Conservation (phyloP, 2,329 filamentous ascomycete species). For the Fusarium transvaalense region DNA sequence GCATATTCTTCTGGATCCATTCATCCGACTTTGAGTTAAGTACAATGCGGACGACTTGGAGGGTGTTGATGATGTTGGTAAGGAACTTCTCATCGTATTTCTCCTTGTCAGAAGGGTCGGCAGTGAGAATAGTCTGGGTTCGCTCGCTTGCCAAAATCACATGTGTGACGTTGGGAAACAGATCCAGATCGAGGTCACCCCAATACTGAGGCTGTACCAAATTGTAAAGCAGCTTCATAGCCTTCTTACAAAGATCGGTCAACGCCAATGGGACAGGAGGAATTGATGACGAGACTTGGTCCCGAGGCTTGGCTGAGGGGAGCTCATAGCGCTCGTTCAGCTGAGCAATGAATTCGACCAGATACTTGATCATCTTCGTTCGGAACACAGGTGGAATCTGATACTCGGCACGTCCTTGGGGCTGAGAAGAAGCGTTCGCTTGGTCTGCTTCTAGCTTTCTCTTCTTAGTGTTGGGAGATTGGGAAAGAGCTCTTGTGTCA, state of each 20-base stretch:
- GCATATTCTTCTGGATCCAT: conserved; percentile 86
- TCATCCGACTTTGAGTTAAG: conserved; percentile 89
- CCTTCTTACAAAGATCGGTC: conserved; percentile 86
- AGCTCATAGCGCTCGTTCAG: conserved; percentile 87
- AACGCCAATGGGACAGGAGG: conserved; percentile 65
- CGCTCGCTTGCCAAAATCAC: conserved; percentile 87
- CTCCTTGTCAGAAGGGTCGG: conserved; percentile 73
- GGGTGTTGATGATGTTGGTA: conserved; percentile 90
- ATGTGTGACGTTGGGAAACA: conserved; percentile 91
- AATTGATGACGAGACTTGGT: conserved; percentile 59
- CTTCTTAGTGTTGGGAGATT: conserved; percentile 81
- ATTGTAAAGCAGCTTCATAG: conserved; percentile 83
- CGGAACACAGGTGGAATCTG: conserved; percentile 75
- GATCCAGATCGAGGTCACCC: conserved; percentile 90
- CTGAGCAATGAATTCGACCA: conserved; percentile 94
- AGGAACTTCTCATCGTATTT: conserved; percentile 86
- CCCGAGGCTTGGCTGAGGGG: conserved; percentile 75
- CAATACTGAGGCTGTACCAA: conserved; percentile 89
- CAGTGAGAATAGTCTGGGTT: conserved; percentile 70
- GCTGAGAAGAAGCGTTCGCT: conserved; percentile 66
- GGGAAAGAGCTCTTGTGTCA: conserved; percentile 60
- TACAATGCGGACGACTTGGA: conserved; percentile 92
- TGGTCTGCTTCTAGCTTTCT: conserved; percentile 78
- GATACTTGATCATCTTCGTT: conserved; percentile 89
- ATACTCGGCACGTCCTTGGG: conserved; percentile 72